Evolutionary conservation across 2,329 filamentous ascomycete species (phyloP), one percentile per base, ranked within the genome.

Genomic region (Aspergillus novofumigatus): DNA sequence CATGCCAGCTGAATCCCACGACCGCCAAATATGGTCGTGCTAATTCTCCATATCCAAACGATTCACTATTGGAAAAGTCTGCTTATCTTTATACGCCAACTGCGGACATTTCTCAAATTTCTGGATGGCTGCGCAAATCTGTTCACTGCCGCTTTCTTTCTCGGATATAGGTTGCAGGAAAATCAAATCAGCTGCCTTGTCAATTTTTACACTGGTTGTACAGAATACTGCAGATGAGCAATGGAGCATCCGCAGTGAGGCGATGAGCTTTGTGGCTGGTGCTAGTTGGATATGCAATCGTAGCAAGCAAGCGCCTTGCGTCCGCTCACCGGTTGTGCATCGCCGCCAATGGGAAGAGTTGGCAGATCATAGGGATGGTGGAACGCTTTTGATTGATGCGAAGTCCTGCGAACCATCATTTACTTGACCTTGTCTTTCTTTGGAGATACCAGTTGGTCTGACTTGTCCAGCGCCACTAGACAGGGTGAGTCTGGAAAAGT

Each of bases 391-490:
- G 14, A 25, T 47, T 25, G 9, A 38, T 38, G 32, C 14, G 7
- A 38, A 38, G 32, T 6, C 14, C 23, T 47, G 23, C 21, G 44
- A 47, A 47, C 44, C 21, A 23, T 25, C 21, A 3, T 25, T 25
- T 25, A 23, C 44, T 14, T 47, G 20, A 21, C 44, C 44, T 47
- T 47, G 44, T 47, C 44, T 25, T 47, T 14, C 25, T 26, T 23
- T 14, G 21, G 44, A 23, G 23, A 47, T 47, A 47, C 6, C 21
- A 14, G 44, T 23, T 35, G 38, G 49, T 60, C 58, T 61, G 62
- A 61, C 60, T 61, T 63, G 62, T 62, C 60, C 47, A 61, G 53
- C 59, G 57, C 59, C 60, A 62, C 62, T 17, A 54, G 48, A 57
- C 55, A 21, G 51, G 21, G 4, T 17, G 44, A 7, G 21, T 47